These are phyloP conservation scores for Cladosporium cucumerinum DNA, from an alignment of 2,329 filamentous ascomycete genomes.

Conservation along the genomic window DNA sequence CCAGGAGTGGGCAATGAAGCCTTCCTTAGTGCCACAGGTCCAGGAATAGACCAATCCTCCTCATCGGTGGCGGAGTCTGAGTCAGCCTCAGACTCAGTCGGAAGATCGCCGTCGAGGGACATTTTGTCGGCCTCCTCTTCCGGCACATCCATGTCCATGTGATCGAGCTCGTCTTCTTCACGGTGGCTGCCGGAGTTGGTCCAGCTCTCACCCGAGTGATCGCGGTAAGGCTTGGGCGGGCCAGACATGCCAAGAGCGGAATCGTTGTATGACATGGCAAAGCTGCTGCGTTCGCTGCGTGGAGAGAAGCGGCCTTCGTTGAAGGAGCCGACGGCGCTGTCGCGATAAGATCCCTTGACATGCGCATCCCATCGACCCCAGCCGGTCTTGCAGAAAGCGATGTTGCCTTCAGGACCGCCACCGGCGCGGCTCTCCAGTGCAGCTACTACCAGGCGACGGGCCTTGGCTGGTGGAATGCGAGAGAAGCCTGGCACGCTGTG, in stretches of 20 bases:
- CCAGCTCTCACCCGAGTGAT: slow-evolving; percentile 56
- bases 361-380: slow-evolving; percentile 96
- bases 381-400: slow-evolving; percentile 90
- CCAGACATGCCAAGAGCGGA: slow-evolving; percentile 33
- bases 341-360: slow-evolving; percentile 53
- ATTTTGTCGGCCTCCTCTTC: slow-evolving; percentile 92
- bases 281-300: slow-evolving; percentile 46
- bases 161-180: slow-evolving; percentile 49
- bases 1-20: slow-evolving; percentile 44
- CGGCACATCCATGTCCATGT: slow-evolving; percentile 62
- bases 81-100: slow-evolving; percentile 59
- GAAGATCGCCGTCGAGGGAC: slow-evolving; percentile 68
- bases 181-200: slow-evolving; percentile 66
- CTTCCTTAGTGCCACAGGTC: slow-evolving; percentile 56
- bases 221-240: slow-evolving; percentile 25
- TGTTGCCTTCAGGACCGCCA: slow-evolving; percentile 61
- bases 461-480: slow-evolving; percentile 82
- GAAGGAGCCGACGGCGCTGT: slow-evolving; percentile 39
- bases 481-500: slow-evolving; percentile 91
- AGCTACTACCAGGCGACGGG: slow-evolving; percentile 84
- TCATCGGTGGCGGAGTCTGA: slow-evolving; percentile 69
- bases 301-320: slow-evolving; percentile 42
- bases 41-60: slow-evolving; percentile 19
- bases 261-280: slow-evolving; percentile 34
- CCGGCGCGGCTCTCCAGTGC: slow-evolving; percentile 77